Percentiles rank a stretch among this genome's conserved stretches.
Evolutionary conservation across 441 rosid genomes (phyloP).

Genomic region (Populus hybrid): DNA sequence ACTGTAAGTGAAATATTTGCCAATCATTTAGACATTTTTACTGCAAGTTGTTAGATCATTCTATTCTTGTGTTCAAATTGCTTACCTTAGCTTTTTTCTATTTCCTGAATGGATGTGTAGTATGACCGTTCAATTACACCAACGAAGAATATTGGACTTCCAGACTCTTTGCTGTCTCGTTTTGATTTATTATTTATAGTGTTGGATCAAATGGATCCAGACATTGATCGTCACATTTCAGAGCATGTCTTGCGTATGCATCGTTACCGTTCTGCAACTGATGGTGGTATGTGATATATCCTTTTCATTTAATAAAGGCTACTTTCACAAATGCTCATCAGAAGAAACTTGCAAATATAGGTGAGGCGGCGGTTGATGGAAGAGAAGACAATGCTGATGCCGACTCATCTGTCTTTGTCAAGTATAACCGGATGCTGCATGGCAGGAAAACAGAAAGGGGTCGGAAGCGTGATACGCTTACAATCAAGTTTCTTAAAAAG

Average conservation of each 20-base stretch:
- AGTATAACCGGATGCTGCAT: conserved; percentile 86
- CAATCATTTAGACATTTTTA: conserved; percentile 7
- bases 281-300: conserved; percentile 55
- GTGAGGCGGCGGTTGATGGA: conserved; percentile 63
- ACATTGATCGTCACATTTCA: conserved; percentile 82
- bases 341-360: conserved; percentile 37
- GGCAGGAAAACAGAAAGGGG: conserved; percentile 74
- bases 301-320: conserved; percentile 11
- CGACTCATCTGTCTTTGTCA: conserved; percentile 81
- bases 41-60: background rate
- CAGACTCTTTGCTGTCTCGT: conserved; percentile 98
- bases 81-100: conserved; percentile 13
- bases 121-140: conserved; percentile 97
- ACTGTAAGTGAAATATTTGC: conserved; percentile 56
- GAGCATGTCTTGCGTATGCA: conserved; percentile 98
- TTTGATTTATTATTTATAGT: conserved; percentile 95
- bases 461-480: conserved; percentile 72
- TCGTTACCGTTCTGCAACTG: conserved; percentile 67
- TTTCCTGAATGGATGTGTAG: conserved; percentile 39
- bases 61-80: conserved; percentile 7
- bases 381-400: conserved; percentile 79
- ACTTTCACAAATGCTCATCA: conserved; percentile 19
- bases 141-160: conserved; percentile 98
- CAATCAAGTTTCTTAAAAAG: conserved; percentile 87
- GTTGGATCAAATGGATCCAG: conserved; percentile 98